Evolutionary conservation across 371 early-diverging fungal genomes (phyloP).

Genomic region (Nematocida major): DNA sequence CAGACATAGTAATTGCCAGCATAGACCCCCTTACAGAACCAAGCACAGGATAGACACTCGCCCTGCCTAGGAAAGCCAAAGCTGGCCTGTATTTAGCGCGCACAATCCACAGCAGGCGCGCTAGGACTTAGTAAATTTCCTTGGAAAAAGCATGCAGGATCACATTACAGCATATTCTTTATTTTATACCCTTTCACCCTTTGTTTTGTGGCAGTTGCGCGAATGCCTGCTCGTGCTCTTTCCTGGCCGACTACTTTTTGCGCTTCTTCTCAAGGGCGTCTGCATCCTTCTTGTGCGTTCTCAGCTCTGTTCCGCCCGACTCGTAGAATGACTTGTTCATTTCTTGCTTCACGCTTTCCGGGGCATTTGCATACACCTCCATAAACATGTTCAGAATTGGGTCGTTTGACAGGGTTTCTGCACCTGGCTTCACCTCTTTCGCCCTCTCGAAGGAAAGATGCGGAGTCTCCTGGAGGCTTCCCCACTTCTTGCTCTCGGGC

Average conservation of each 20-base stretch:
- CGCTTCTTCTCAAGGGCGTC: too few species aligned
- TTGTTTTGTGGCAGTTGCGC: not conserved
- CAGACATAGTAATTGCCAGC: slow-evolving; percentile 41
- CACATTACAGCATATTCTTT: not conserved
- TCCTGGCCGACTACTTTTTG: not conserved
- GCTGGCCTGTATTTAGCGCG: too few species aligned
- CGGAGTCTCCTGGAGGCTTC: not conserved
- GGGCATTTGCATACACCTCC: slow-evolving; percentile 25
- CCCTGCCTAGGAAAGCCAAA: too few species aligned
- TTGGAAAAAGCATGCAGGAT: not conserved
- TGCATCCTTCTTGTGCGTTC: slow-evolving; percentile 17
- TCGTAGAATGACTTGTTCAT: slow-evolving; percentile 48
- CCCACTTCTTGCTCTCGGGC: slow-evolving; percentile 7
- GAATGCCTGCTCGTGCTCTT: not conserved
- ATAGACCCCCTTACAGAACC: slow-evolving; percentile 39
- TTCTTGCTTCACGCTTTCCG: slow-evolving; percentile 27
- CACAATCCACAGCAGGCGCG: too few species aligned
- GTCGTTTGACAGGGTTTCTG: slow-evolving; percentile 4
- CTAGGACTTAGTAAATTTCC: too few species aligned
- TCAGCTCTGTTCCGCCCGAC: slow-evolving; percentile 35
- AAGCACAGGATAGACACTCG: too few species aligned
- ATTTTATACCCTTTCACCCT: not conserved
- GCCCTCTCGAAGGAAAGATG: slow-evolving; percentile 9
- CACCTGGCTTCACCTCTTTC: not conserved
- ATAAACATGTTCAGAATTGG: slow-evolving; percentile 45